phyloP scores from a whole-genome alignment of 768 basidiomycete genomes.

The Boletus sp. region DNA sequence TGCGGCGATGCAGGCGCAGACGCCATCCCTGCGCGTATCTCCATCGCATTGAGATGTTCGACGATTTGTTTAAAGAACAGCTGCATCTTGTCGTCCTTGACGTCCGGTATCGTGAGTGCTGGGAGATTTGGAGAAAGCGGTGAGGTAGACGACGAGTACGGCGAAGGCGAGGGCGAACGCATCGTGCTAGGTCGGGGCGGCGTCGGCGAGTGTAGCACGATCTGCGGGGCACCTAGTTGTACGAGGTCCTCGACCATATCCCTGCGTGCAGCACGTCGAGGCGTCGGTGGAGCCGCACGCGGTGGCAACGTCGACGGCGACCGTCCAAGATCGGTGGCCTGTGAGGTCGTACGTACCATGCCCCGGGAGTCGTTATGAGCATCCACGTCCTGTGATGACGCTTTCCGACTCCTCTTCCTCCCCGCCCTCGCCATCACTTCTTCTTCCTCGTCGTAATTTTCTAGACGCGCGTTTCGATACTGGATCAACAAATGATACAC shows the following conservation, averaged over 20 bases:
- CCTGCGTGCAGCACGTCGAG: conserved; percentile 48
- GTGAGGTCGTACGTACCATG: conserved; percentile 26
- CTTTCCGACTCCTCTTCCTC: conserved; percentile 37
- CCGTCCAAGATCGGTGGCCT: conserved; percentile 23
- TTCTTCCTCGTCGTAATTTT: conserved; percentile 74
- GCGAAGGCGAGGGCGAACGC: conserved; percentile 25
- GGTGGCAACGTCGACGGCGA: conserved; percentile 46
- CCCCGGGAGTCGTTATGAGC: conserved; percentile 17
- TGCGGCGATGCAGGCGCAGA: conserved; percentile 20
- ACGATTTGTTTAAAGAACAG: conserved; percentile 85
- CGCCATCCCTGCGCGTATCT: conserved; percentile 44
- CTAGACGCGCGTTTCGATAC: conserved; percentile 74
- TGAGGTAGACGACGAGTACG: conserved; percentile 26
- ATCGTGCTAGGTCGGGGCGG: conserved; percentile 21
- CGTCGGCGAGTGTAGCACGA: conserved; percentile 27
- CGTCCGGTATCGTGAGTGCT: conserved; percentile 60
- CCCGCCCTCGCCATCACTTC: conserved; percentile 36
- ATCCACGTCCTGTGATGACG: conserved; percentile 26
- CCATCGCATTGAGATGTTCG: conserved; percentile 73
- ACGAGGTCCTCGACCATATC: conserved; percentile 19
- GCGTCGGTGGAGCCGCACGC: conserved; percentile 60
- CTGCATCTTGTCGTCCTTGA: conserved; percentile 75
- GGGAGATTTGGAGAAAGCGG: conserved; percentile 42
- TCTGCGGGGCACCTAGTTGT: conserved; percentile 20
- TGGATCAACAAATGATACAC: conserved; percentile 89